Percentiles rank a stretch among this genome's conserved stretches.
phyloP scores from a whole-genome alignment of 352 stramenopile species.

The Globisporangium orthogonon region DNA sequence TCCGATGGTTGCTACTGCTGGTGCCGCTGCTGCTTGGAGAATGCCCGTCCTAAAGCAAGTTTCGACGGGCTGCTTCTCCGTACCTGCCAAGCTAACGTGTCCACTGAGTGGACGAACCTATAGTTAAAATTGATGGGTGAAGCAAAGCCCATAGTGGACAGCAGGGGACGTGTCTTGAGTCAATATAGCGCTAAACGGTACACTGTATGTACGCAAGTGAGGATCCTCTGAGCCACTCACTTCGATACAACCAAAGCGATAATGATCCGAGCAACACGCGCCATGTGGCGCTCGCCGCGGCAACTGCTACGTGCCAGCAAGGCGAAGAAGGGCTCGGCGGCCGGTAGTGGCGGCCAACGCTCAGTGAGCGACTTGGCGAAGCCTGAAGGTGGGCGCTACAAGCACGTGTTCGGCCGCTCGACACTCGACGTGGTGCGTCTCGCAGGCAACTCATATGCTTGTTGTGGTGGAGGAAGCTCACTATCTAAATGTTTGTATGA shows the following conservation, averaged over 20 bases:
- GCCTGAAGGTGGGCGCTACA: constrained; percentile 43
- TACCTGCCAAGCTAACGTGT: no score
- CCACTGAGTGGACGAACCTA: no score
- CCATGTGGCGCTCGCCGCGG: constrained; percentile 45
- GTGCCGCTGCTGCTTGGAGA: not conserved
- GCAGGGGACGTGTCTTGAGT: no score
- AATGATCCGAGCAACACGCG: constrained; percentile 53
- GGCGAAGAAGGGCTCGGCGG: constrained; percentile 14
- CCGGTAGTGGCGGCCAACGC: not conserved
- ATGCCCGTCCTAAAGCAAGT: not conserved
- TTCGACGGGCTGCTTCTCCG: not conserved
- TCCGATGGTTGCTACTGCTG: not conserved
- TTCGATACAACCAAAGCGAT: constrained; percentile 16
- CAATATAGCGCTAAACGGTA: no score
- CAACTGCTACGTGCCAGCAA: constrained; percentile 41
- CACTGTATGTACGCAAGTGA: no score
- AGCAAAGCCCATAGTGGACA: not conserved
- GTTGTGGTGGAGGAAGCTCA: no score
- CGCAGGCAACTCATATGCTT: not conserved
- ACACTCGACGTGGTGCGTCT: constrained; percentile 32
- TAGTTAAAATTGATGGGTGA: not conserved
- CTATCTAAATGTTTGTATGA: not conserved
- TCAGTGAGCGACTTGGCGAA: constrained; percentile 6
- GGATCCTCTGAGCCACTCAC: not conserved
- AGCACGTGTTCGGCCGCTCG: constrained; percentile 38